These are phyloP conservation scores for Paramecium caudatum DNA, from an alignment of 73 alveolate species.

Conservation along the genomic window DNA sequence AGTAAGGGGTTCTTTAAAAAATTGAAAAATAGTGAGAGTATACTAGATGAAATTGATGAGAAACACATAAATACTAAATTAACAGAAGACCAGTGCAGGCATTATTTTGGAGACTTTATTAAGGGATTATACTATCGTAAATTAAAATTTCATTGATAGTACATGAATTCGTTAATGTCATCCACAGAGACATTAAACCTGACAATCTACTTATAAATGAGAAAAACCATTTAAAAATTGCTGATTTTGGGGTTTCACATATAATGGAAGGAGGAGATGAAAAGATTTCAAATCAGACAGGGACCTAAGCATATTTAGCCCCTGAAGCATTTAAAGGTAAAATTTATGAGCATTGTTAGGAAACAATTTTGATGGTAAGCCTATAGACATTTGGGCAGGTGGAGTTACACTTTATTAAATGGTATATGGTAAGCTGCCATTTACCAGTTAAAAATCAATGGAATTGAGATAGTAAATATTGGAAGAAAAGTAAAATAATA, in stretches of 20 bases:
- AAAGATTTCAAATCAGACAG: conserved; percentile 63
- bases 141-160: conserved; percentile 12
- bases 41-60: conserved; percentile 51
- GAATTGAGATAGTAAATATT: conserved; percentile 67
- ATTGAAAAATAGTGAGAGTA: not conserved
- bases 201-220: conserved; percentile 65
- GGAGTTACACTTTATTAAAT: conserved; percentile 85
- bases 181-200: conserved; percentile 77
- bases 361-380: conserved; percentile 79
- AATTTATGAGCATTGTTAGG: not conserved
- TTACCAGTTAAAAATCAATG: conserved; percentile 68
- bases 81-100: conserved; percentile 60
- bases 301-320: conserved; percentile 72
- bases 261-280: conserved; percentile 74
- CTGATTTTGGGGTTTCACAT: conserved; percentile 79
- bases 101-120: conserved; percentile 69
- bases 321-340: conserved; percentile 72
- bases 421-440: conserved; percentile 82
- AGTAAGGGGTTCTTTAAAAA: conserved; percentile 64
- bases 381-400: conserved; percentile 87
- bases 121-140: conserved; percentile 72
- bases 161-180: conserved; percentile 67
- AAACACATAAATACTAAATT: not conserved
- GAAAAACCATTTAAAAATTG: conserved; percentile 55
- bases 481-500: conserved; percentile 52